Evolutionary conservation across 768 basidiomycete species (phyloP).

Genomic region (Leucosporidium creatinivorum): DNA sequence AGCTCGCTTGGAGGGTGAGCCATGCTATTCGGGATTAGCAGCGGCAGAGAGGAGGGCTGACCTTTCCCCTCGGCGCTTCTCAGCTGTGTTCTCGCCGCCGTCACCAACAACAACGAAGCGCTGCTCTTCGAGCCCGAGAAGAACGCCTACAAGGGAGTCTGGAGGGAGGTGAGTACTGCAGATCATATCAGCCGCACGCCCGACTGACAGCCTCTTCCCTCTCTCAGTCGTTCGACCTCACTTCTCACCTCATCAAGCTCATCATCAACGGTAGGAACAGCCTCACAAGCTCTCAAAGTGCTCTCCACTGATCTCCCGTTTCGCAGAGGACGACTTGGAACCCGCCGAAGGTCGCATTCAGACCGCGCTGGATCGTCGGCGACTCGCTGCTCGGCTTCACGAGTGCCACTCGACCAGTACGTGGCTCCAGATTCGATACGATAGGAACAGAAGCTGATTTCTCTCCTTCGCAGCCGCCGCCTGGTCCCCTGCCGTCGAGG

Average conservation of each 20-base stretch:
- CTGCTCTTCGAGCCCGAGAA: constrained; percentile 18
- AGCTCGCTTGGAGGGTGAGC: constrained; percentile 16
- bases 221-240: constrained; percentile 20
- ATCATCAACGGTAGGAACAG: neutral
- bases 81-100: constrained; percentile 20
- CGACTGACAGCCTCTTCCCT: neutral
- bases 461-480: neutral
- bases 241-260: neutral
- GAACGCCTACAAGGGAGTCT: constrained; percentile 12
- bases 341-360: neutral
- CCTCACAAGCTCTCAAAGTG: neutral
- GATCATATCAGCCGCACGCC: neutral
- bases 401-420: constrained; percentile 7
- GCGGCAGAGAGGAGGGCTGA: too few species aligned
- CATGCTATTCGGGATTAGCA: neutral
- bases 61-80: neutral
- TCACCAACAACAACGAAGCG: constrained; percentile 19
- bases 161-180: constrained; percentile 12
- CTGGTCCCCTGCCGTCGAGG: constrained; percentile 4
- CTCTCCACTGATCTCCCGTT: neutral
- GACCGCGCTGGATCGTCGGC: neutral
- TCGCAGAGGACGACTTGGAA: neutral
- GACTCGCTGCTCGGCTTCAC: neutral
- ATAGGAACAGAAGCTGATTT: too few species aligned
- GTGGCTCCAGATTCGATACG: too few species aligned